Conservation (phyloP, 371 early-diverging fungal species). For the Mortierella sp. region DNA sequence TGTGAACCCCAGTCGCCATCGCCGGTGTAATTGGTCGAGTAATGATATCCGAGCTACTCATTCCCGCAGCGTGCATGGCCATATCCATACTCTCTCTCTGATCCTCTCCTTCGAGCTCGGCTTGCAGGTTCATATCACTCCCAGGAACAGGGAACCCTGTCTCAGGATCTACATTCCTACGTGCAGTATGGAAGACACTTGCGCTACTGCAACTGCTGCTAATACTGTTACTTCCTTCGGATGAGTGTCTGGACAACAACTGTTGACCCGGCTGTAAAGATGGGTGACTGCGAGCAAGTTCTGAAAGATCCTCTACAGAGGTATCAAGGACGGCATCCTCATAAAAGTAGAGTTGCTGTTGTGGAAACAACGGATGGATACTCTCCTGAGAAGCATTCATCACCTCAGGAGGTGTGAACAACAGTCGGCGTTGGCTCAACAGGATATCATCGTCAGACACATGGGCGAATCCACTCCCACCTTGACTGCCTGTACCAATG, state of each 20-base stretch:
- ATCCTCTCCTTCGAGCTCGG: constrained; percentile 36
- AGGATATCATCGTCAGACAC: constrained; percentile 1
- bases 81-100: constrained; percentile 39
- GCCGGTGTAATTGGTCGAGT: too few relatives aligned
- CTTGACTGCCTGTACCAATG: too few relatives aligned
- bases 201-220: neutral
- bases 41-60: too few relatives aligned
- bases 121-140: constrained; percentile 20
- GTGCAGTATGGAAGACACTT: too few relatives aligned
- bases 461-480: constrained; percentile 1
- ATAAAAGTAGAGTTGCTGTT: constrained; percentile 45
- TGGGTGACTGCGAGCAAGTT: neutral
- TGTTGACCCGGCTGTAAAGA: too few relatives aligned
- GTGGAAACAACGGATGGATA: constrained; percentile 20
- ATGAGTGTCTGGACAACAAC: too few relatives aligned
- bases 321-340: constrained; percentile 34
- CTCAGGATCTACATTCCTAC: too few relatives aligned
- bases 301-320: constrained; percentile 6
- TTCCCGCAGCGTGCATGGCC: neutral
- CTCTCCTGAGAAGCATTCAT: constrained; percentile 13
- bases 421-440: constrained; percentile 17
- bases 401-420: constrained; percentile 12
- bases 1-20: too few relatives aligned
- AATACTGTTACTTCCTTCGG: neutral
- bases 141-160: constrained; percentile 20